Base-by-base conservation (phyloP, 164 flowering plant species). In the Chloranthus sessilifolius region DNA sequence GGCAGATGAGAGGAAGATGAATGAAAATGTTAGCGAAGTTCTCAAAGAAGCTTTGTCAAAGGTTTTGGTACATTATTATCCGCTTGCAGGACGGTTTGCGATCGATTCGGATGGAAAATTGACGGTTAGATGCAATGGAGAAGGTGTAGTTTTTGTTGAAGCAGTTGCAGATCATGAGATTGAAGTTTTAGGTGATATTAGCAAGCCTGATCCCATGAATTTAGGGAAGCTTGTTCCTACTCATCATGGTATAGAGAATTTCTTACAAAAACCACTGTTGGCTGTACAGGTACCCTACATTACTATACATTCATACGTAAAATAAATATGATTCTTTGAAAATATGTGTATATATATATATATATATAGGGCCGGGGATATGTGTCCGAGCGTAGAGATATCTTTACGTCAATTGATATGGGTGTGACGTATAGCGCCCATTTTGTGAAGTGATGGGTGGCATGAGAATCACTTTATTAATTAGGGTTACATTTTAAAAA, bases 141-240 rank as follows among this genome's bases (percentile, higher is more conserved):
- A 45, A 33, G 65, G 61, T 7, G 70, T 47, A 8, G 31, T 27
- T 0, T 60, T 66, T 27, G 62, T 66, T 19, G 65, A 60, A 20
- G 70, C 70, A 5, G 55, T 10, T 2, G 61, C 70, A 3, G 52
- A 60, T 20, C 48, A 43, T 33, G 43, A 28, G 3, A 39, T 66
- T 4, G 58, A 51, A 2, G 54, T 8, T 7, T 10, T 66, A 24
- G 70, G 60, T 7, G 62, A 66, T 24, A 48, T 53, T 4, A 42
- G 41, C 8, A 6, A 9, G 7, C 63, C 63, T 22, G 54, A 59
- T 35, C 45, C 68, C 16, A 20, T 7, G 0, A 47, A 8, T 4
- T 11, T 53, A 9, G 55, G 36, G 21, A 52, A 58, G 50, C 59
- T 64, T 26, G 54, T 53, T 21, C 41, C 47, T 43, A 31, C 36